Conservation (phyloP, 495 filamentous ascomycete species). For the Xylaria nigripes region DNA sequence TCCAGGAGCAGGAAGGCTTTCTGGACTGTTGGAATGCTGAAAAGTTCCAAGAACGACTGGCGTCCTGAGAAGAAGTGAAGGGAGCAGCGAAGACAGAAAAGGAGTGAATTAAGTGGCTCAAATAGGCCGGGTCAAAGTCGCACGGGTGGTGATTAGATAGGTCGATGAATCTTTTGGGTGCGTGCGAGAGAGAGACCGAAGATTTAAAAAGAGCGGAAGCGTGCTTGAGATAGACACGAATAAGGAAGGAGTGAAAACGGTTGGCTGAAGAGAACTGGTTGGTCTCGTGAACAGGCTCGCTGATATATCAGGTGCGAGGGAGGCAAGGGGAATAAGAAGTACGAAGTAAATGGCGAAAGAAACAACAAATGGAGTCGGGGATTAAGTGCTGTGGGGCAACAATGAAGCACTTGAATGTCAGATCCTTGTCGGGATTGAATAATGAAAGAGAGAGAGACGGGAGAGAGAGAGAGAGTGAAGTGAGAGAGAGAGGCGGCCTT, state of each 20-base stretch:
- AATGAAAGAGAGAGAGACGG: too few species aligned
- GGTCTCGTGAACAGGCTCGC: slow-evolving; percentile 22
- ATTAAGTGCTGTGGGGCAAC: slow-evolving; percentile 15
- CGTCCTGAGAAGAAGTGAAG: slow-evolving; percentile 27
- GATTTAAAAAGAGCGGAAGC: slow-evolving; percentile 36
- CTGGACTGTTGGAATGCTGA: neutral
- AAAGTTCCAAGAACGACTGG: slow-evolving; percentile 21
- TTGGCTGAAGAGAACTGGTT: slow-evolving; percentile 15
- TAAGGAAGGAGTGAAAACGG: slow-evolving; percentile 20
- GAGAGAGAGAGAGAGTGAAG: too few species aligned
- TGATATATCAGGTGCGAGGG: slow-evolving; percentile 19
- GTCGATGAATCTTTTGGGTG: neutral
- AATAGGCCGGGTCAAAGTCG: slow-evolving; percentile 14
- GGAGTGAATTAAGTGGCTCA: slow-evolving; percentile 16
- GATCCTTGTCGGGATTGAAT: neutral
- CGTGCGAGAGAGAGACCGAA: slow-evolving; percentile 12
- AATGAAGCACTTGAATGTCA: neutral
- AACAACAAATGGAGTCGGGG: slow-evolving; percentile 13
- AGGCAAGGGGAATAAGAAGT: slow-evolving; percentile 18
- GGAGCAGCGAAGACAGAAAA: slow-evolving; percentile 20
- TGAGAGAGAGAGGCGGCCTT: too few species aligned
- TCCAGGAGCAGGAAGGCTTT: slow-evolving; percentile 26
- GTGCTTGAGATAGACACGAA: slow-evolving; percentile 16
- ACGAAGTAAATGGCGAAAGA: slow-evolving; percentile 19
- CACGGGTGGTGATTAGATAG: slow-evolving; percentile 11